A percentile compares a stretch with the other conserved stretches of the same genome.
Conservation (phyloP, 225 moss, liverwort and hornwort species). For the Marchantia polymorpha region DNA sequence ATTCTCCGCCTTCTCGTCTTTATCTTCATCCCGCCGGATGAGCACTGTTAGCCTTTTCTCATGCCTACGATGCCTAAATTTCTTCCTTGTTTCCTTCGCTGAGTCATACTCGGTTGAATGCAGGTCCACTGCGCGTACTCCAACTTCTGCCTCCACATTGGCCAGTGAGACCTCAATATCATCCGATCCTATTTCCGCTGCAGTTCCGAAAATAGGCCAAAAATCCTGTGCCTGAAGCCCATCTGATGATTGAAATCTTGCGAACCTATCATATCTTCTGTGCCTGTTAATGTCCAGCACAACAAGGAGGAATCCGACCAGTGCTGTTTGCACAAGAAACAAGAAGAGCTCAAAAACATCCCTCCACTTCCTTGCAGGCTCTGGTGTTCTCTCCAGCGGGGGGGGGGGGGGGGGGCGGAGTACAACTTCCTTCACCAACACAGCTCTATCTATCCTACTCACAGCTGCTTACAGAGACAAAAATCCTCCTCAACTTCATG, state of each 20-base stretch:
- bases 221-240: conserved; percentile 36
- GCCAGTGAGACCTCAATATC: conserved; percentile 29
- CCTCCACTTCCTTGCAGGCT: conserved; percentile 51
- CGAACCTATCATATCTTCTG: conserved; percentile 30
- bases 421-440: conserved; percentile 38
- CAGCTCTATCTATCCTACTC: conserved; percentile 39
- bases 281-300: conserved; percentile 40
- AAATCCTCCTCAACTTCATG: conserved; percentile 49
- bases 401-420: too few species aligned
- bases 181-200: conserved; percentile 32
- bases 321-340: conserved; percentile 33
- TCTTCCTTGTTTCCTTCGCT: conserved; percentile 32
- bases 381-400: conserved; percentile 48
- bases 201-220: conserved; percentile 49
- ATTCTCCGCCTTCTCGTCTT: conserved; percentile 44
- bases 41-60: conserved; percentile 61
- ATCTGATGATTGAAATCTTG: conserved; percentile 22
- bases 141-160: conserved; percentile 36
- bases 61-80: conserved; percentile 52
- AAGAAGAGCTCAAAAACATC: conserved; percentile 48
- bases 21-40: conserved; percentile 50
- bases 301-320: conserved; percentile 43
- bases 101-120: conserved; percentile 16
- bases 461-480: conserved; percentile 38
- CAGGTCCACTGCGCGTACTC: conserved; percentile 7